A percentile compares a stretch with the other conserved stretches of the same genome.
Conservation (phyloP, 345 rosid species). For the Syzygium aromaticum region DNA sequence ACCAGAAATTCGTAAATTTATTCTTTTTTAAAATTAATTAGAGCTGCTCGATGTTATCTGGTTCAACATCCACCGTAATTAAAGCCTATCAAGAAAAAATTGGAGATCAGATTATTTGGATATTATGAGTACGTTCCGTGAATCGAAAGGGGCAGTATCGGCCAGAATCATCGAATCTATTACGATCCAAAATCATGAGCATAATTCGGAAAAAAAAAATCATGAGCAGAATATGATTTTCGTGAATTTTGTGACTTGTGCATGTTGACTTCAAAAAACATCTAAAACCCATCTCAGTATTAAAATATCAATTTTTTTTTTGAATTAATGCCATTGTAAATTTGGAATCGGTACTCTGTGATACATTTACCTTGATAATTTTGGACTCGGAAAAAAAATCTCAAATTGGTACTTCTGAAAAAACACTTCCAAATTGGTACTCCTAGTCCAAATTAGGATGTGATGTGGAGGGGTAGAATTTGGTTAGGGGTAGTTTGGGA, state of each 20-base stretch:
- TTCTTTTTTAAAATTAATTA: no score
- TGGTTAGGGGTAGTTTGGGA: fast-evolving
- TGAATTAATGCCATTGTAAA: no score
- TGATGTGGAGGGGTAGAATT: neutral
- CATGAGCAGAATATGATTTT: neutral
- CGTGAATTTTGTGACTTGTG: neutral
- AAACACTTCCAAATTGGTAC: fast-evolving
- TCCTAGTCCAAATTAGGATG: neutral
- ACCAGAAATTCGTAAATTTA: no score
- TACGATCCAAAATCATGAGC: neutral
- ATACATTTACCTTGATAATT: fast-evolving
- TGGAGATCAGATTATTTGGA: fast-evolving
- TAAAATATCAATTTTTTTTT: no score
- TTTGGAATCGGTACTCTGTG: fast-evolving
- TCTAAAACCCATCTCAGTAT: neutral
- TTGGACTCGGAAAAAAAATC: fast-evolving
- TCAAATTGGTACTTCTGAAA: fast-evolving
- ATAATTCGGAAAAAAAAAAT: neutral
- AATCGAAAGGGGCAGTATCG: no score
- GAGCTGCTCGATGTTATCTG: no score
- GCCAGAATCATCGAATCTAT: neutral
- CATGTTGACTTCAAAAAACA: neutral
- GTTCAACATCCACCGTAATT: no score
- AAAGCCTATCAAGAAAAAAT: no score
- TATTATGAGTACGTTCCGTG: no score